These are phyloP conservation scores for Tolypocladium amazonense DNA, from an alignment of 2,329 filamentous ascomycete species.

Conservation along the genomic window DNA sequence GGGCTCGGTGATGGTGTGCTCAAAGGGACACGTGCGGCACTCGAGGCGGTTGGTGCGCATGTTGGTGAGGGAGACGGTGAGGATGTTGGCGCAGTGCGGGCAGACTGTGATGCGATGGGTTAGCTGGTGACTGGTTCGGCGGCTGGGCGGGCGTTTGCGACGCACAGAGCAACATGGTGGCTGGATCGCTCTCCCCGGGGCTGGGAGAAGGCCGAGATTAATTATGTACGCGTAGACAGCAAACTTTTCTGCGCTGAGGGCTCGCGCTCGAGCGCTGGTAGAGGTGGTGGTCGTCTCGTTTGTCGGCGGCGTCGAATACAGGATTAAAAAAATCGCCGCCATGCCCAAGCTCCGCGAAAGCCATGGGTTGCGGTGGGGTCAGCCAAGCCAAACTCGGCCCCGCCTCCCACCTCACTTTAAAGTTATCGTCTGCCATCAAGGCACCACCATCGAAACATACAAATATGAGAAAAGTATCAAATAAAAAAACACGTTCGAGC, in stretches of 20 bases:
- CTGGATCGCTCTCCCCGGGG: not conserved
- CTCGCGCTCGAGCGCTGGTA: not conserved
- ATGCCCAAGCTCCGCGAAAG: not conserved
- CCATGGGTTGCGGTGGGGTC: not conserved
- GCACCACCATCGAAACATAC: not conserved
- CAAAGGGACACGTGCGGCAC: constrained; percentile 91
- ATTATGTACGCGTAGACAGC: not conserved
- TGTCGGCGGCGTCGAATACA: not conserved
- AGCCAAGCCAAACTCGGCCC: not conserved
- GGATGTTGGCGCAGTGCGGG: constrained; percentile 73
- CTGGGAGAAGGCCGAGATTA: not conserved
- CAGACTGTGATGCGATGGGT: constrained; percentile 46
- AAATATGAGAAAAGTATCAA: too few species aligned
- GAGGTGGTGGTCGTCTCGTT: not conserved
- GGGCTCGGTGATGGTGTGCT: constrained; percentile 68
- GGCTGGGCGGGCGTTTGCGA: too few species aligned
- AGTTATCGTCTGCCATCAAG: not conserved
- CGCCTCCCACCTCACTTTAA: too few species aligned
- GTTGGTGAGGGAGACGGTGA: constrained; percentile 56
- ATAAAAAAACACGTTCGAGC: too few species aligned
- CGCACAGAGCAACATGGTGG: constrained; percentile 57
- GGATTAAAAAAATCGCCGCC: not conserved
- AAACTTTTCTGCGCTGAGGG: not conserved
- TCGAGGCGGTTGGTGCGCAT: constrained; percentile 71
- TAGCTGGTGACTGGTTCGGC: not conserved